phyloP scores from a whole-genome alignment of 1,284 basidiomycete genomes.

The Ceratobasidium papillatum region DNA sequence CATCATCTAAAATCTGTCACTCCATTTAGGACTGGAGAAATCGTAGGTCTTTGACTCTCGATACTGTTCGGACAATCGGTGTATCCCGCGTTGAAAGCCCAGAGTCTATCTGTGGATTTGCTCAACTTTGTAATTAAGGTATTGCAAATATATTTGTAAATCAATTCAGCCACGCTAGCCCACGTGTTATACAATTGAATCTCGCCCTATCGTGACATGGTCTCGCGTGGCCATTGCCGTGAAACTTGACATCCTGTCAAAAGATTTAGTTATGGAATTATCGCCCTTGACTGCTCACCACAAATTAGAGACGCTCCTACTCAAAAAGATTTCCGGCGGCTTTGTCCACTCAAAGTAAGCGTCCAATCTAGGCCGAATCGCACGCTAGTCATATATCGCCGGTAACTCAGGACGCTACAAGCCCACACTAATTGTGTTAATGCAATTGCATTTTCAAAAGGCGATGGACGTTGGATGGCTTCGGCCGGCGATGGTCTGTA shows the following conservation, averaged over 20 bases:
- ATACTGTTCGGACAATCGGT: not conserved
- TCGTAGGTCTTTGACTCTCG: not conserved
- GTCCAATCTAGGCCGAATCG: conserved; percentile 1
- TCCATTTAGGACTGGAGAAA: not conserved
- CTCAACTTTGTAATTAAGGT: conserved; percentile 12
- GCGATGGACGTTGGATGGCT: conserved; percentile 35
- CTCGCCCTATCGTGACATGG: not conserved
- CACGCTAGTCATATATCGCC: not conserved
- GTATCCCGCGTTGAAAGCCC: not conserved
- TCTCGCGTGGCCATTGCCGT: conserved; percentile 29
- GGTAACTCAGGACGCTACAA: conserved; percentile 3
- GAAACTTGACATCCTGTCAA: conserved; percentile 5
- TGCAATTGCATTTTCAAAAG: conserved; percentile 40
- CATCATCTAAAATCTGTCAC: no score
- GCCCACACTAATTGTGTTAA: conserved; percentile 35
- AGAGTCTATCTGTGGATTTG: not conserved
- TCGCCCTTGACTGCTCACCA: conserved; percentile 18
- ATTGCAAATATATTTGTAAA: conserved; percentile 9
- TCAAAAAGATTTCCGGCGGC: conserved; percentile 26
- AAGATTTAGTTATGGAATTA: conserved; percentile 15
- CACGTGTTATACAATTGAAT: conserved; percentile 39
- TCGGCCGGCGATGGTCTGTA: conserved; percentile 40
- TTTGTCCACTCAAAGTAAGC: conserved; percentile 29
- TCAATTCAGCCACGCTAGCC: not conserved
- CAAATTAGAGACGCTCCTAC: conserved; percentile 29